phyloP scores from a whole-genome alignment of 768 basidiomycete genomes.

The Panus rudis region DNA sequence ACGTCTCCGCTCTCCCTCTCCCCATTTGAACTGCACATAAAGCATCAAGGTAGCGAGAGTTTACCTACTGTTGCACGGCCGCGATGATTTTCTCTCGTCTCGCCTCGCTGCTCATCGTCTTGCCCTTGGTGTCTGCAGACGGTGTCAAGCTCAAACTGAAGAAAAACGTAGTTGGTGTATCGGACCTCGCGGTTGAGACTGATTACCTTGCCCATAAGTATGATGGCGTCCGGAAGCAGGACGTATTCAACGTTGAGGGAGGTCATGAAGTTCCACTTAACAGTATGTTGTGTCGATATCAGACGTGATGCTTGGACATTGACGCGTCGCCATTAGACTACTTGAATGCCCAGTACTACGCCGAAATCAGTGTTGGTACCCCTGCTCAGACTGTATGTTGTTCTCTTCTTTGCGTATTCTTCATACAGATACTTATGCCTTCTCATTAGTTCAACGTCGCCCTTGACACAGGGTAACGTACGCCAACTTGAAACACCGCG shows the following conservation, averaged over 20 bases:
- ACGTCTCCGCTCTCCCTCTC: no score
- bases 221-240: constrained; percentile 62
- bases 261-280: constrained; percentile 85
- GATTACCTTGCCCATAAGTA: constrained; percentile 95
- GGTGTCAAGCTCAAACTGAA: constrained; percentile 85
- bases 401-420: neutral
- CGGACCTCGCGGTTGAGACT: constrained; percentile 62
- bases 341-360: constrained; percentile 96
- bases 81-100: constrained; percentile 35
- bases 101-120: constrained; percentile 32
- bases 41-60: no score
- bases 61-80: no score
- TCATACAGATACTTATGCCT: constrained; percentile 2
- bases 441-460: constrained; percentile 89
- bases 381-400: constrained; percentile 77
- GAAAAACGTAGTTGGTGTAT: constrained; percentile 60
- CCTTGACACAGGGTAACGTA: constrained; percentile 84
- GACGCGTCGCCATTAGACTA: constrained; percentile 53
- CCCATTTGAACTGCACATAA: no score
- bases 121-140: constrained; percentile 42
- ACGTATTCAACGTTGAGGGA: constrained; percentile 48
- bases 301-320: neutral
- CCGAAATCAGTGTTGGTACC: constrained; percentile 76
- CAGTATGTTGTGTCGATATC: constrained; percentile 71
- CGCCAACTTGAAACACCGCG: no score